A percentile compares a stretch with the other conserved stretches of the same genome.
phyloP scores from a whole-genome alignment of 2,329 filamentous ascomycete species.

The Colletotrichum paranaense region DNA sequence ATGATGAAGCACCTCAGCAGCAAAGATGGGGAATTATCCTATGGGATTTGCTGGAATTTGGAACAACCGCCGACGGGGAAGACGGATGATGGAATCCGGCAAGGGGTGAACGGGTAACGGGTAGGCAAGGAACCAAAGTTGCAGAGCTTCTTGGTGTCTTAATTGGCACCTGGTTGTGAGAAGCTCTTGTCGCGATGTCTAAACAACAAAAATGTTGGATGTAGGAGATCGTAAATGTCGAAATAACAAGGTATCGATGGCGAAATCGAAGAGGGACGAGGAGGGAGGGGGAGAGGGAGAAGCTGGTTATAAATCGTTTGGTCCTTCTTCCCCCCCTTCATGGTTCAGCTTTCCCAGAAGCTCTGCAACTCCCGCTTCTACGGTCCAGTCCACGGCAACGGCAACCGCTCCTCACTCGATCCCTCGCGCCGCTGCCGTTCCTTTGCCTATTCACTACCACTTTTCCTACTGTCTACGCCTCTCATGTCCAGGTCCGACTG shows the following conservation, averaged over 20 bases:
- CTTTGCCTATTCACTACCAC: slow-evolving; percentile 9
- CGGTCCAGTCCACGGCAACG: slow-evolving; percentile 1
- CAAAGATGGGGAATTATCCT: slow-evolving; percentile 19
- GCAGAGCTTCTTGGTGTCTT: slow-evolving; percentile 24
- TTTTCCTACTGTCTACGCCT: slow-evolving; percentile 4
- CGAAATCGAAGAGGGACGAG: slow-evolving; percentile 17
- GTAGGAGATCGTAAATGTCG: slow-evolving; percentile 28
- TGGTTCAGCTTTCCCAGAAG: slow-evolving; percentile 26
- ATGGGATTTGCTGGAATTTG: slow-evolving; percentile 18
- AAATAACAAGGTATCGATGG: slow-evolving; percentile 34
- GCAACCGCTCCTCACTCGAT: background rate
- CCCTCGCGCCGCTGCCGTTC: slow-evolving; percentile 5
- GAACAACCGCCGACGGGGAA: slow-evolving; percentile 5
- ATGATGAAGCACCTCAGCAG: slow-evolving; percentile 33
- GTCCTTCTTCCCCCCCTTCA: slow-evolving; percentile 9
- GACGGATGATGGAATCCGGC: slow-evolving; percentile 16
- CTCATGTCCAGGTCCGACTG: slow-evolving; percentile 19
- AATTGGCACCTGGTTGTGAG: slow-evolving; percentile 26
- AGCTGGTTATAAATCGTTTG: slow-evolving; percentile 32
- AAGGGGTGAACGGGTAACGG: background rate
- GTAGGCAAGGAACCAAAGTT: slow-evolving; percentile 11
- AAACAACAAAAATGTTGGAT: slow-evolving; percentile 25
- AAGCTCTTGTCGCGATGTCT: slow-evolving; percentile 31
- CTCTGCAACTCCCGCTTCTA: slow-evolving; percentile 32
- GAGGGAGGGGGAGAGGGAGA: slow-evolving; percentile 14